A percentile compares a stretch with the other conserved stretches of the same genome.
phyloP scores from a whole-genome alignment of 2,329 filamentous ascomycete genomes.

The Plenodomus tracheiphilus region DNA sequence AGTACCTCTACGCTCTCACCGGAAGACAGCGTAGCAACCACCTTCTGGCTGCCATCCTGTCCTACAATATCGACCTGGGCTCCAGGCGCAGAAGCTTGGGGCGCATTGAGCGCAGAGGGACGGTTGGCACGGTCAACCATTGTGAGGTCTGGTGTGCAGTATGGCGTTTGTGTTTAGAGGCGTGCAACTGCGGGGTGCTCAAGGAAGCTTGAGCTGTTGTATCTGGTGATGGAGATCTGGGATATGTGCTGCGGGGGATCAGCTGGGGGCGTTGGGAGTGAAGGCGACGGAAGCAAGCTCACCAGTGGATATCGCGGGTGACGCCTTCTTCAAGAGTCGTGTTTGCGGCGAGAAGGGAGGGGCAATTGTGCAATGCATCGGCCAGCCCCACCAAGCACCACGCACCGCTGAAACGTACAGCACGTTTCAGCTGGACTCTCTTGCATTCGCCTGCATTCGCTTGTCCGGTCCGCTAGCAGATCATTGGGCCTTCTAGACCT shows the following conservation, averaged over 20 bases:
- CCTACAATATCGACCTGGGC: conserved; percentile 79
- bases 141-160: conserved; percentile 12
- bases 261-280: neutral
- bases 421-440: conserved; percentile 22
- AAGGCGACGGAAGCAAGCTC: conserved; percentile 4
- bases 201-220: neutral
- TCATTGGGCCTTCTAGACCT: conserved; percentile 5
- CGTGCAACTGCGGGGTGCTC: conserved; percentile 5
- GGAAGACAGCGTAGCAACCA: conserved; percentile 79
- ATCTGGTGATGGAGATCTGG: neutral
- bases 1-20: conserved; percentile 86
- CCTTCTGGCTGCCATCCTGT: conserved; percentile 68
- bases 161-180: neutral
- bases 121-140: conserved; percentile 88
- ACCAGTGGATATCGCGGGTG: conserved; percentile 10
- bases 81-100: conserved; percentile 63
- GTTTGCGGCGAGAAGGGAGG: conserved; percentile 20
- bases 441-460: conserved; percentile 11
- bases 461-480: neutral
- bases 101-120: conserved; percentile 65
- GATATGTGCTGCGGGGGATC: neutral
- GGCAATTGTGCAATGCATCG: conserved; percentile 17
- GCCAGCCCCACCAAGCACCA: conserved; percentile 24
- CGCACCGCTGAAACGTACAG: conserved; percentile 13
- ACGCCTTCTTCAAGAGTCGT: conserved; percentile 16